Base-by-base conservation (phyloP, 1,284 basidiomycete genomes). In the Ustilago bromivora region DNA sequence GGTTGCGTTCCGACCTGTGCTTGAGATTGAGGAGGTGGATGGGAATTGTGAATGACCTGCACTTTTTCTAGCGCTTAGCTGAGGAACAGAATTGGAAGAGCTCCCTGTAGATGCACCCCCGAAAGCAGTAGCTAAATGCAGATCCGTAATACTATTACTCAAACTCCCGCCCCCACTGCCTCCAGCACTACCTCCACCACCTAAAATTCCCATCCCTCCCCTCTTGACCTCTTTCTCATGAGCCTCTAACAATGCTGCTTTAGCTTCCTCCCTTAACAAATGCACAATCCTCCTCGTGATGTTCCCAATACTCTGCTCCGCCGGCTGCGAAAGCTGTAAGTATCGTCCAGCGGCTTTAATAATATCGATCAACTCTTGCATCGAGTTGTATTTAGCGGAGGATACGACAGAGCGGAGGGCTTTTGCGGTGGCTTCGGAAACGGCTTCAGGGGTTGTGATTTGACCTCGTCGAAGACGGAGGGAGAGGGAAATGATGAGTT, bases 241-340 rank as follows among this genome's bases (percentile, higher is more conserved):
- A n/a, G 77, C 69, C 53, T 76, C 65, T 34, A 71, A 7, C 40
- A 71, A 15, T 47, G 75, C 79, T 4, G 81, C 82, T 32, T 78
- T 76, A 7, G 84, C 86, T 84, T 99, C 96, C 87, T 99, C 96
- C 57, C 94, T 90, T 71, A 98, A 92, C 82, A 97, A 92, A 84
- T 95, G 94, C 38, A 97, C 89, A 43, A 98, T 91, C 80, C 95
- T 92, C 40, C 95, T 91, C 53, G 96, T 92, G 36, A 95, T 96
- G 86, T 98, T 98, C 13, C 94, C 95, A 47, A 97, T 92, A 51
- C 94, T 93, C 82, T 96, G 92, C 86, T 99, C 96, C 95, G 63
- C 58, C 11, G 95, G 94, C 84, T 98, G 95, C 13, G 95, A 94
- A 46, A 94, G 92, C 31, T 94, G 92, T 52, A 98, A 87, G 72